Evolutionary conservation across 2,329 filamentous ascomycete species (phyloP), one percentile per base, ranked within the genome.

Genomic region (Exophiala lecanii-corni): DNA sequence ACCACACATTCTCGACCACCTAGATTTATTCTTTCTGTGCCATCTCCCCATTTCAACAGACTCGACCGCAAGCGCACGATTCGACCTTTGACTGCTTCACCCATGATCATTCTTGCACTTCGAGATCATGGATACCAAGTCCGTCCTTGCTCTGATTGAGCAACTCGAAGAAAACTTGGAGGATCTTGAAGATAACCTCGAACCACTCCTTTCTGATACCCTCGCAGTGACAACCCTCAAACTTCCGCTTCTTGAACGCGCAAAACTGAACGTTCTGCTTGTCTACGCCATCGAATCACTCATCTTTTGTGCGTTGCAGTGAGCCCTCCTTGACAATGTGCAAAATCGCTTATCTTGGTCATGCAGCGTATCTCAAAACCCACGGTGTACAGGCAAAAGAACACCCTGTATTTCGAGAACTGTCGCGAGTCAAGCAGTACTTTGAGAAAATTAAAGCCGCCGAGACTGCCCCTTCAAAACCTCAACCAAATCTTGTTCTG

Each of bases 241-340:
- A 60, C 74, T 97, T 19, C 89, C 91, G 2, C 74, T 97, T n/a
- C 75, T 98, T 48, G 91, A 97, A 71, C 89, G 88, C 69, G 89
- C 92, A 5, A 96, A 97, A 68, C 80, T 96, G 47, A 88, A 94
- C 61, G 82, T 92, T n/a, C 73, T 94, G 15, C 75, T 83, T 39
- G 84, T 88, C 13, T 98, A 97, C 63, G 78, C 89, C 0, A 82
- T 98, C 51, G 91, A 97, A 60, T 94, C 89, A 1, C 71, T 95
- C 7, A 70, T 97, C 5, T 96, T 94, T 65, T 85, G 86, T 89
- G 67, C 51, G 78, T 60, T 15, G 21, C 9, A n/a, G n/a, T n/a
- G n/a, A n/a, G n/a, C n/a, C n/a, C n/a, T n/a, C 10, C 10, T 39
- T 12, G 23, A 26, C 23, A 7, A 7, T 6, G 23, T 12, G 23